Evolutionary conservation across 2,329 filamentous ascomycete genomes (phyloP).

Genomic region (Chlorencoelia australis): DNA sequence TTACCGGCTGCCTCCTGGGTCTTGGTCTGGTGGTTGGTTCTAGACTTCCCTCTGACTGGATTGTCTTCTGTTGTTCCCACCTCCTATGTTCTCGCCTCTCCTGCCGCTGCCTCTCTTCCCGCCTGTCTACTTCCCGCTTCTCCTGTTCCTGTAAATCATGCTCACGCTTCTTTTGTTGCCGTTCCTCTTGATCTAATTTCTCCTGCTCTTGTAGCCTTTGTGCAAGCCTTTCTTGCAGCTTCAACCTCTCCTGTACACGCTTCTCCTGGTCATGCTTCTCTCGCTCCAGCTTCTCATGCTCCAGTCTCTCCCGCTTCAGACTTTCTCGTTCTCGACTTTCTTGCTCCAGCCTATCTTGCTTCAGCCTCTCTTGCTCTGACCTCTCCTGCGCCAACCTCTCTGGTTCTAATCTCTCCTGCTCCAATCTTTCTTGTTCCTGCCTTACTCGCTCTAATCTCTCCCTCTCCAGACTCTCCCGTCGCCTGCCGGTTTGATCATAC

Average conservation of each 20-base stretch:
- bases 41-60: not conserved
- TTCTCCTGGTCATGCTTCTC: constrained; percentile 23
- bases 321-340: no score
- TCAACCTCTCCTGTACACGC: constrained; percentile 26
- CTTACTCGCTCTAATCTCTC: not conserved
- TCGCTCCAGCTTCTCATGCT: constrained; percentile 14
- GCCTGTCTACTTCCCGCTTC: constrained; percentile 1
- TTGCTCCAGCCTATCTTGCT: constrained; percentile 1
- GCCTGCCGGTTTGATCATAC: no score
- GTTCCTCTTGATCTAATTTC: constrained; percentile 2
- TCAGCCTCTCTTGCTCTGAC: constrained; percentile 1
- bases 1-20: constrained; percentile 3
- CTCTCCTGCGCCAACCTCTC: constrained; percentile 1
- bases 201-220: not conserved
- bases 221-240: constrained; percentile 1
- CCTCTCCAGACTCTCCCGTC: not conserved
- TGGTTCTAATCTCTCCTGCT: not conserved
- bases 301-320: not conserved
- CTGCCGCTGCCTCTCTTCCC: not conserved
- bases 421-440: no score
- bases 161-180: not conserved
- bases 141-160: constrained; percentile 1
- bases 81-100: constrained; percentile 3
- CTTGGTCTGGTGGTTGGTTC: not conserved
- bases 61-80: constrained; percentile 4